A percentile compares a stretch with the other conserved stretches of the same genome.
phyloP scores from a whole-genome alignment of 2,329 filamentous ascomycete species.

The Fusarium mexicanum region DNA sequence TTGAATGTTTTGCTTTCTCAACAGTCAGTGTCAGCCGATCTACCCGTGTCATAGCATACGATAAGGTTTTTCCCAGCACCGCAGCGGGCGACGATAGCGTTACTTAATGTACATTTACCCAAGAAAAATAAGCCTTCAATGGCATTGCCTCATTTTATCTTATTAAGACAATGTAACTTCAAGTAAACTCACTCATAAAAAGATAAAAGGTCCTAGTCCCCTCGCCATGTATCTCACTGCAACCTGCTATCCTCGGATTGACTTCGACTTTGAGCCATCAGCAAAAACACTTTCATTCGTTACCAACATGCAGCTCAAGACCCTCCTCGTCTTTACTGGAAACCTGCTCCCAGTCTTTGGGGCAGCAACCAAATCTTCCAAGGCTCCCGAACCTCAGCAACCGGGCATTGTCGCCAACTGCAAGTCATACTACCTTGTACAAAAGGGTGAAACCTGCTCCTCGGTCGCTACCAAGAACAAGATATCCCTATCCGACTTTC shows the following conservation, averaged over 20 bases:
- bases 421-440: background rate
- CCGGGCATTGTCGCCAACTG: background rate
- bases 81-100: background rate
- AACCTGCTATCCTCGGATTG: no score
- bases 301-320: background rate
- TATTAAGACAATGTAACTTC: rapidly evolving
- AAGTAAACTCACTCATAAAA: no score
- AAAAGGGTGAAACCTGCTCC: background rate
- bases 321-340: background rate
- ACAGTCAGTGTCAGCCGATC: background rate
- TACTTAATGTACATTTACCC: background rate
- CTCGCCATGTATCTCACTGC: rapidly evolving
- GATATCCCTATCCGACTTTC: background rate
- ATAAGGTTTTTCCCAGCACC: background rate
- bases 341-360: background rate
- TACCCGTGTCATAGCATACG: background rate
- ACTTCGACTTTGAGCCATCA: no score
- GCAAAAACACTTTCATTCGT: background rate
- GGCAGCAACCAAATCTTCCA: background rate
- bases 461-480: background rate
- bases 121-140: background rate
- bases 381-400: background rate
- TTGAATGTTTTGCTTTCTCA: background rate
- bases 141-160: background rate
- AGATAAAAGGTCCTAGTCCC: background rate